Base-by-base conservation (phyloP, 75 land plant genomes). In the Chamaecyparis obtusa region DNA sequence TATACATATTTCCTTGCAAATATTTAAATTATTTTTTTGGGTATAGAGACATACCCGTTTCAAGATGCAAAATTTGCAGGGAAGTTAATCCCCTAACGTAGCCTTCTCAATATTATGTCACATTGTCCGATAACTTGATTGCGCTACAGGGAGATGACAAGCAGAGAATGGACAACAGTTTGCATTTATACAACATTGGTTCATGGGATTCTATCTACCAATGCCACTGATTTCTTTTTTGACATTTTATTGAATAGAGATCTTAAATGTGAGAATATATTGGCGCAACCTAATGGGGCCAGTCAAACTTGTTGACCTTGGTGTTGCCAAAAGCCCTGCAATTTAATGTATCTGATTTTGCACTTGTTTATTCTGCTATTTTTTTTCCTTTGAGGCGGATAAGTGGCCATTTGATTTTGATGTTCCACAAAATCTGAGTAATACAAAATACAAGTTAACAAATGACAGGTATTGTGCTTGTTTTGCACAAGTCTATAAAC, bases 301-400 rank as follows among this genome's bases (percentile, higher is more conserved):
- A 85, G 92, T 92, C n/a, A 92, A 92, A 90, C 93, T 92, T 85
- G 89, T 90, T 51, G 93, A 92, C 87, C 90, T 92, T 87, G 92
- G 93, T 39, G 67, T 92, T 51, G 92, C 92, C 16, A 92, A 90
- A 85, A 92, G 93, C 90, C 3, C 56, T 89, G 69, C 84, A 43
- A 46, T 54, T 37, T 79, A 79, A 16, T 74, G 72, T 49, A 87
- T 55, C 36, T n/a, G 19, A 89, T 37, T 48, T 32, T 41, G 82
- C 60, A 54, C 56, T 76, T 37, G 48, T 83, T 39, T 3, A 37
- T 9, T 24, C 19, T 35, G 27, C 43, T 5, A 39, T 79, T 37
- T 79, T 79, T 79, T 0, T 86, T 10, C 55, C 9, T 48, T 0
- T 16, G 24, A 6, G 57, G 54, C 30, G 32, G 3, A 41, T 54